Evolutionary conservation across 768 basidiomycete genomes (phyloP).

Genomic region (Leucogyrophana mollusca): DNA sequence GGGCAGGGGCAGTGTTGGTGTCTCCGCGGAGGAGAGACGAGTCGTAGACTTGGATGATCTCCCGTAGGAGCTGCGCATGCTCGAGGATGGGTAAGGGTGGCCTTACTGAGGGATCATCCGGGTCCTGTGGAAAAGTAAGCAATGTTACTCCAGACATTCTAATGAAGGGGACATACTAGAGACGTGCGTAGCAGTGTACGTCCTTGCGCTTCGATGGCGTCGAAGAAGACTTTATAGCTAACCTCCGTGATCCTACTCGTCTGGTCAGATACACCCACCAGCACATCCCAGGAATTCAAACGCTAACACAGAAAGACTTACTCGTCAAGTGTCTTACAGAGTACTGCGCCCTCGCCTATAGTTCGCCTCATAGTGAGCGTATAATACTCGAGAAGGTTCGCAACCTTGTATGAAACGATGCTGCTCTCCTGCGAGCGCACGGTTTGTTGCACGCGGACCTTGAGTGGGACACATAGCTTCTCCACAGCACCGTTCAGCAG

Average conservation of each 20-base stretch:
- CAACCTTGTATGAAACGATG: slow-evolving; percentile 88
- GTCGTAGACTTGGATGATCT: slow-evolving; percentile 87
- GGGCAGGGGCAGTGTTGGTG: slow-evolving; percentile 9
- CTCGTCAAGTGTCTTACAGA: slow-evolving; percentile 81
- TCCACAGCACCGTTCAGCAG: slow-evolving; percentile 80
- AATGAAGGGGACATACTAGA: slow-evolving; percentile 39
- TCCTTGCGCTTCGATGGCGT: slow-evolving; percentile 83
- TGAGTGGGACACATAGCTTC: slow-evolving; percentile 85
- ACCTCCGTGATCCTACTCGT: slow-evolving; percentile 70
- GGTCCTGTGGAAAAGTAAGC: slow-evolving; percentile 40
- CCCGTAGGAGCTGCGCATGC: slow-evolving; percentile 78
- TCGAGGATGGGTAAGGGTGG: slow-evolving; percentile 82
- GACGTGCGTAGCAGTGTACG: slow-evolving; percentile 56
- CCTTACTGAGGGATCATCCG: slow-evolving; percentile 65
- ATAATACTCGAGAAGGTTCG: slow-evolving; percentile 95
- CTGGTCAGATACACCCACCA: background rate
- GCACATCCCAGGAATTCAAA: background rate
- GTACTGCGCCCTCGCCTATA: slow-evolving; percentile 77
- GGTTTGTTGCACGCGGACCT: slow-evolving; percentile 93
- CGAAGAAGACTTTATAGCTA: slow-evolving; percentile 84
- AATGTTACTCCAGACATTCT: background rate
- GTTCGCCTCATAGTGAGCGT: slow-evolving; percentile 89
- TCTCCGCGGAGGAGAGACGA: slow-evolving; percentile 78
- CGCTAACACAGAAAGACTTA: slow-evolving; percentile 33
- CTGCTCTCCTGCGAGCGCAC: slow-evolving; percentile 91